phyloP scores from a whole-genome alignment of 2,329 filamentous ascomycete genomes.

The Chaetomiaceae sp. region DNA sequence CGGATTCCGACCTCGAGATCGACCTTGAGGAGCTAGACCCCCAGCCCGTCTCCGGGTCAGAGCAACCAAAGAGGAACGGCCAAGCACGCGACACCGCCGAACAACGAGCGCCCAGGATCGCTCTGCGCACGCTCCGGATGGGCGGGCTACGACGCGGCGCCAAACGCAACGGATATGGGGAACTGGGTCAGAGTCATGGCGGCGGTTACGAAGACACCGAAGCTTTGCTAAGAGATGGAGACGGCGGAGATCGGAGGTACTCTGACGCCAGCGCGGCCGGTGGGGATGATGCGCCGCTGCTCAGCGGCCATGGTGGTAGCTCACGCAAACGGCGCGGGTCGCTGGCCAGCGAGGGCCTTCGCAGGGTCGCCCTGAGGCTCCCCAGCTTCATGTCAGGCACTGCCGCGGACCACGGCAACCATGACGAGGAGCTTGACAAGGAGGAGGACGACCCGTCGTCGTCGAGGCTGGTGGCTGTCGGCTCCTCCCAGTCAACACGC shows the following conservation, averaged over 20 bases:
- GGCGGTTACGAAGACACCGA: slow-evolving; percentile 62
- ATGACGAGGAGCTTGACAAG: slow-evolving; percentile 46
- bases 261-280: slow-evolving; percentile 56
- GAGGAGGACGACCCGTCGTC: slow-evolving; percentile 62
- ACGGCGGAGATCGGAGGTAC: slow-evolving; percentile 50
- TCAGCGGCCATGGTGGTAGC: slow-evolving; percentile 41
- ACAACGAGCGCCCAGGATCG: slow-evolving; percentile 56
- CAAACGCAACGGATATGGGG: slow-evolving; percentile 55
- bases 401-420: slow-evolving; percentile 31
- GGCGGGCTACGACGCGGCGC: slow-evolving; percentile 54
- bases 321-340: slow-evolving; percentile 33
- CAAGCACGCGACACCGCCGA: slow-evolving; percentile 49
- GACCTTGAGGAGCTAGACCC: slow-evolving; percentile 79
- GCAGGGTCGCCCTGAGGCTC: slow-evolving; percentile 52
- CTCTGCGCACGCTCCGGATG: slow-evolving; percentile 67
- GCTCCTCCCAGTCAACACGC: slow-evolving; percentile 64
- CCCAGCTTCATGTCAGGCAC: slow-evolving; percentile 60
- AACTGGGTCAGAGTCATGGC: slow-evolving; percentile 53
- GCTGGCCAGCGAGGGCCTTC: slow-evolving; percentile 39
- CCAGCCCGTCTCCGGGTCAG: slow-evolving; percentile 35
- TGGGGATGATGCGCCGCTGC: slow-evolving; percentile 71
- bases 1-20: slow-evolving; percentile 73
- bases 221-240: slow-evolving; percentile 61
- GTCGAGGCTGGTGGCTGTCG: slow-evolving; percentile 71
- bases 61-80: slow-evolving; percentile 37